A percentile compares a stretch with the other conserved stretches of the same genome.
phyloP scores from a whole-genome alignment of 495 filamentous ascomycete species.

The Pseudevernia furfuracea region DNA sequence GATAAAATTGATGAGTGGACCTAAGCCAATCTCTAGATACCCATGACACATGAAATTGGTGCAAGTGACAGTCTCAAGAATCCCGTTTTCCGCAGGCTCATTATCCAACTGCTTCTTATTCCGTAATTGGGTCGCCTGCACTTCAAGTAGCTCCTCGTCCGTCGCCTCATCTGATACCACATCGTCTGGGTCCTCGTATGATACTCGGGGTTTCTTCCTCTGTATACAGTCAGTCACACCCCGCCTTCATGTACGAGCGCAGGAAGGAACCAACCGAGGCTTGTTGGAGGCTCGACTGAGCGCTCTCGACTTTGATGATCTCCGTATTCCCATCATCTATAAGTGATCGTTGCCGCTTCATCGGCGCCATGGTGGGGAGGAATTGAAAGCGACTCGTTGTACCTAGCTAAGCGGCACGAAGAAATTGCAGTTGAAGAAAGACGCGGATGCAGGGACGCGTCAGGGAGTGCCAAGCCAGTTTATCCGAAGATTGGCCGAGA shows the following conservation, averaged over 20 bases:
- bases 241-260: constrained; percentile 15
- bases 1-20: constrained; percentile 94
- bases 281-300: constrained; percentile 39
- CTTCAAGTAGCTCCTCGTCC: constrained; percentile 51
- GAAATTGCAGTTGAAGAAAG: not conserved
- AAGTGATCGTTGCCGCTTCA: constrained; percentile 43
- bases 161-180: constrained; percentile 20
- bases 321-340: constrained; percentile 44
- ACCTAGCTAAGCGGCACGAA: not conserved
- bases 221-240: constrained; percentile 22
- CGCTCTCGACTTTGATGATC: constrained; percentile 38
- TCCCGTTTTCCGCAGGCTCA: constrained; percentile 68
- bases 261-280: constrained; percentile 36
- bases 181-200: constrained; percentile 24
- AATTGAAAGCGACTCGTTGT: not conserved
- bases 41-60: constrained; percentile 94
- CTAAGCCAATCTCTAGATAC: constrained; percentile 69
- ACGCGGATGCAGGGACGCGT: not conserved
- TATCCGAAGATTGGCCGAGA: too few species aligned
- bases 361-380: constrained; percentile 31
- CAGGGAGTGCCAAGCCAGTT: not conserved
- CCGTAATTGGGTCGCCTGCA: constrained; percentile 63
- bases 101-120: constrained; percentile 53
- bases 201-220: constrained; percentile 25
- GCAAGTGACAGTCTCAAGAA: constrained; percentile 75